Evolutionary conservation across 1,284 basidiomycete species (phyloP).

Genomic region (Sparassis latifolia): DNA sequence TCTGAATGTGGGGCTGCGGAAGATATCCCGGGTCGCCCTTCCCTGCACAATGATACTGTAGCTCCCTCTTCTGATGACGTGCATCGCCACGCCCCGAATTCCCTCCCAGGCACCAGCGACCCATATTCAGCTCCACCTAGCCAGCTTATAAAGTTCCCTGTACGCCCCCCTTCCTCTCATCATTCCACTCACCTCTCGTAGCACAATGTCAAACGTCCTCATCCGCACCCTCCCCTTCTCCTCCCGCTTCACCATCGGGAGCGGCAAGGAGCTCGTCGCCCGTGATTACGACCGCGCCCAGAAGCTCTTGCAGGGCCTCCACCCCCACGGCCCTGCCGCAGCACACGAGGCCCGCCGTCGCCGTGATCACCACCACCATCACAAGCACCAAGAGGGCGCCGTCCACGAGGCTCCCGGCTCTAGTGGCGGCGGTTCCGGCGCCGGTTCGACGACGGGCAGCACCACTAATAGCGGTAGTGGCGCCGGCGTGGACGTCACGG

Average conservation of each 20-base stretch:
- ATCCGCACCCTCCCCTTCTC: slow-evolving; percentile 37
- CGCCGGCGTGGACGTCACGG: slow-evolving; percentile 44
- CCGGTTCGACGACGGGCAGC: slow-evolving; percentile 16
- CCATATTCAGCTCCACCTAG: too few species aligned
- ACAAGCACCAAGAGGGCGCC: slow-evolving; percentile 15
- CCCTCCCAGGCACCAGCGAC: too few species aligned
- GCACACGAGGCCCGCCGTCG: slow-evolving; percentile 20
- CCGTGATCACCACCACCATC: slow-evolving; percentile 14
- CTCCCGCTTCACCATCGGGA: slow-evolving; percentile 31
- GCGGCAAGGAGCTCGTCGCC: slow-evolving; percentile 41
- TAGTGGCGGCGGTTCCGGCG: slow-evolving; percentile 8
- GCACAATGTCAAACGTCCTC: slow-evolving; percentile 20
- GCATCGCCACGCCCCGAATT: too few species aligned
- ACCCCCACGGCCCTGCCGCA: slow-evolving; percentile 44
- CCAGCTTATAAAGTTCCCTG: too few species aligned
- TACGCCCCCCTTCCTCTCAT: too few species aligned
- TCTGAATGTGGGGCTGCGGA: too few species aligned
- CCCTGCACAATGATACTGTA: too few species aligned
- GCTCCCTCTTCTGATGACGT: too few species aligned
- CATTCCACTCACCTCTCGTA: too few species aligned
- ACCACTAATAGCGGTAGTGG: slow-evolving; percentile 8
- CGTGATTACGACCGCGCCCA: slow-evolving; percentile 47
- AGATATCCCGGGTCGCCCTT: too few species aligned
- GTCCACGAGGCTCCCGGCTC: too few species aligned
- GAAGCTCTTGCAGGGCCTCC: slow-evolving; percentile 43